These are phyloP conservation scores for Leccinellum rugosiceps DNA, from an alignment of 768 basidiomycete genomes.

Conservation along the genomic window DNA sequence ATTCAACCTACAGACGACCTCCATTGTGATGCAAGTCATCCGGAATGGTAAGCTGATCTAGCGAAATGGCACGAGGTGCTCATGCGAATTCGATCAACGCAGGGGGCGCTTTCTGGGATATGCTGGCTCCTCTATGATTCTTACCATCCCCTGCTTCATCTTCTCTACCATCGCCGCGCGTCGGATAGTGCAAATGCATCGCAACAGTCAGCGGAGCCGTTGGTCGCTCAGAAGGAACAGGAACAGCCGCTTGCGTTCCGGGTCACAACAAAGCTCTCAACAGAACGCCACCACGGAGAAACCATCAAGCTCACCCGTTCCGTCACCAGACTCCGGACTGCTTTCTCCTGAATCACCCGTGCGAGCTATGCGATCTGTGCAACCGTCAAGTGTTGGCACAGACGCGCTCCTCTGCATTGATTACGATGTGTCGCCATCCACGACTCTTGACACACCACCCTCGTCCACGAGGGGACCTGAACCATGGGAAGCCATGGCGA, in stretches of 20 bases:
- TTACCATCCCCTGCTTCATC: constrained; percentile 50
- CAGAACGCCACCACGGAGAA: constrained; percentile 1
- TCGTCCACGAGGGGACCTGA: neutral
- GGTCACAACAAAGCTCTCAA: neutral
- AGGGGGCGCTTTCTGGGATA: constrained; percentile 69
- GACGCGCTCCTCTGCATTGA: neutral
- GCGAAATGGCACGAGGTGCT: neutral
- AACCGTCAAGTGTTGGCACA: neutral
- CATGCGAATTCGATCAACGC: neutral
- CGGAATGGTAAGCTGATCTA: constrained; percentile 47
- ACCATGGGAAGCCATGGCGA: constrained; percentile 7
- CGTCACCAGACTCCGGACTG: constrained; percentile 22
- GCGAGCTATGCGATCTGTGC: neutral
- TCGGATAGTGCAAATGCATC: constrained; percentile 20
- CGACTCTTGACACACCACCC: neutral
- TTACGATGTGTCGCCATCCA: neutral
- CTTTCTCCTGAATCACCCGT: constrained; percentile 6
- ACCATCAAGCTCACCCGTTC: constrained; percentile 13
- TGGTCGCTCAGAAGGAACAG: neutral
- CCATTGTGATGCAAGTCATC: constrained; percentile 57
- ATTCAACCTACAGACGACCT: constrained; percentile 49
- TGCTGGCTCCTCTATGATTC: constrained; percentile 51
- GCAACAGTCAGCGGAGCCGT: constrained; percentile 13
- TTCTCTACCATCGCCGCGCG: constrained; percentile 35
- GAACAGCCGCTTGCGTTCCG: neutral